A percentile compares a stretch with the other conserved stretches of the same genome.
Conservation (phyloP, 208 protist species). For the Crithidia expoeki region DNA sequence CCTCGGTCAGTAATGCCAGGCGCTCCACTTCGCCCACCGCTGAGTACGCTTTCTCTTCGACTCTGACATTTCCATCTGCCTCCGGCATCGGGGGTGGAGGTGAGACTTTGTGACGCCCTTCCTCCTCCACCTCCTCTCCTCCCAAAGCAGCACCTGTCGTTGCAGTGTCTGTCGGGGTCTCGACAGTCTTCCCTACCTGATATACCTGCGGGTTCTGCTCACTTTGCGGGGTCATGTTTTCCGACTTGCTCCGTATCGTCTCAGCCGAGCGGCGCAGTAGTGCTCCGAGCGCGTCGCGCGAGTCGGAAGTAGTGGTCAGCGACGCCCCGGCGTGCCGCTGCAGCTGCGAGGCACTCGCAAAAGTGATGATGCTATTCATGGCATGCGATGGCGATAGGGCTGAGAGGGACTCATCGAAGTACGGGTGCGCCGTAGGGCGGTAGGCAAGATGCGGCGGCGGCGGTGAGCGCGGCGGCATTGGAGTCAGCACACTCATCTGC, state of each 20-base stretch:
- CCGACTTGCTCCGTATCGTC: constrained; percentile 5
- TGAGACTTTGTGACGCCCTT: neutral
- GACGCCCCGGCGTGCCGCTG: constrained; percentile 6
- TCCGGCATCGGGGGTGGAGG: neutral
- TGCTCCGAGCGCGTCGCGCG: neutral
- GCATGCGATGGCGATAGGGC: neutral
- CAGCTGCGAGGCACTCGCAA: constrained; percentile 8
- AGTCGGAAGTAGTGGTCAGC: neutral
- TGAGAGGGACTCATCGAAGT: constrained; percentile 8
- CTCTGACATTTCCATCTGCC: neutral
- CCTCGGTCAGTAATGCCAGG: constrained; percentile 9
- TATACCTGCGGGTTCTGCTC: constrained; percentile 13
- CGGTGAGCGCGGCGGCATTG: constrained; percentile 11
- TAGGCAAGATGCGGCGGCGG: constrained; percentile 15
- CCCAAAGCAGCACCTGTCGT: neutral
- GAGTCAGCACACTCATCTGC: constrained; percentile 2
- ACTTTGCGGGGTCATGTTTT: neutral
- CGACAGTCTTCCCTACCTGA: neutral
- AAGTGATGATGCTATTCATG: constrained; percentile 3
- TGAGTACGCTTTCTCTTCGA: neutral
- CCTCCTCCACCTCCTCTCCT: neutral
- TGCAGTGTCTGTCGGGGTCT: neutral
- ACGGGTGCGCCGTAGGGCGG: constrained; percentile 14
- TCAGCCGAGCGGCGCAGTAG: constrained; percentile 19
- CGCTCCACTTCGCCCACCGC: constrained; percentile 12